phyloP scores from a whole-genome alignment of 371 early-diverging fungal genomes.

The Mucor mucedo region DNA sequence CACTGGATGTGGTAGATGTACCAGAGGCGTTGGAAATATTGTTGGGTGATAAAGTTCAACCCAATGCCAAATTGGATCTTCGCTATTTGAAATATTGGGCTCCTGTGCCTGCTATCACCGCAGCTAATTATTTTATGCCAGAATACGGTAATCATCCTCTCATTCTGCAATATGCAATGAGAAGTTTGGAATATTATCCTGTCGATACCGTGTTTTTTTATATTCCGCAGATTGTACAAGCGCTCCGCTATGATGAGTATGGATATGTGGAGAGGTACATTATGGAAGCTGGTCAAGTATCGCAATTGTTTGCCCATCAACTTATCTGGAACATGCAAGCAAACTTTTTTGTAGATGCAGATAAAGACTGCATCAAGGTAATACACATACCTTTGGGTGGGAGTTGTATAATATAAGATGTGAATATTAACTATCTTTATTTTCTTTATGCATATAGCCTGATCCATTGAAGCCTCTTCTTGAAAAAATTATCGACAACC shows the following conservation, averaged over 20 bases:
- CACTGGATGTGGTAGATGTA: constrained; percentile 72
- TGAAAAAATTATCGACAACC: constrained; percentile 84
- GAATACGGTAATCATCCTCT: constrained; percentile 77
- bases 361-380: constrained; percentile 69
- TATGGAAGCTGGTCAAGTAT: constrained; percentile 87
- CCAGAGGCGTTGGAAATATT: constrained; percentile 79
- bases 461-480: constrained; percentile 85
- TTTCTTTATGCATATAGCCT: constrained; percentile 33
- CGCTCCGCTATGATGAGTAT: constrained; percentile 84
- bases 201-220: constrained; percentile 98
- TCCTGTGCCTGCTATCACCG: constrained; percentile 90
- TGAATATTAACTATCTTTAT: no score
- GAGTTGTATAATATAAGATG: no score
- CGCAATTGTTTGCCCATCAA: constrained; percentile 98
- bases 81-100: constrained; percentile 87
- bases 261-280: constrained; percentile 95
- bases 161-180: constrained; percentile 92
- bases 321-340: constrained; percentile 99
- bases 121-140: constrained; percentile 78
- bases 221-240: constrained; percentile 98
- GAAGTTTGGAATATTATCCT: constrained; percentile 86
- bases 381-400: no score
- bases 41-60: constrained; percentile 58
- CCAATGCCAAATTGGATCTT: constrained; percentile 45
- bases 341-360: constrained; percentile 86